Conservation (phyloP, 1,139 yeast genomes). For the Yamadazyma atlantica region DNA sequence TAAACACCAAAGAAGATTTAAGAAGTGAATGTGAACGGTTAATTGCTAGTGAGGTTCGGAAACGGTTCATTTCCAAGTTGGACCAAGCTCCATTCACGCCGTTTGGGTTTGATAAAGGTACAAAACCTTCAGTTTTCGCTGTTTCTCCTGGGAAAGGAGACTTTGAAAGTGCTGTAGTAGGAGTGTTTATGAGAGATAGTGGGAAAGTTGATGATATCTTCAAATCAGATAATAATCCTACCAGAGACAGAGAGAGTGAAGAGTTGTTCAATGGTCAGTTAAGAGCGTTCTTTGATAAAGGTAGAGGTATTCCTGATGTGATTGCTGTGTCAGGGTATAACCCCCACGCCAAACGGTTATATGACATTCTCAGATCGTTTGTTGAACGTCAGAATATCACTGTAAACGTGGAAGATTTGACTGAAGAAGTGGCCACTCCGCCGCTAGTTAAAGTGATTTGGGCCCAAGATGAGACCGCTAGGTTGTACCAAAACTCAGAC, state of each 20-base stretch:
- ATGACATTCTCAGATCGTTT: slow-evolving; percentile 56
- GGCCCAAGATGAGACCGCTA: slow-evolving; percentile 93
- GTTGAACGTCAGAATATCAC: slow-evolving; percentile 56
- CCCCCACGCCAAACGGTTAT: slow-evolving; percentile 65
- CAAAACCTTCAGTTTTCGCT: slow-evolving; percentile 81
- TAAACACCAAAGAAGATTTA: slow-evolving; percentile 81
- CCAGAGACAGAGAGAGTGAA: slow-evolving; percentile 50
- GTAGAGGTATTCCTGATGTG: slow-evolving; percentile 68
- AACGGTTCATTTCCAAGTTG: slow-evolving; percentile 63
- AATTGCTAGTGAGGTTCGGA: slow-evolving; percentile 69
- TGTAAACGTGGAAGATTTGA: slow-evolving; percentile 51
- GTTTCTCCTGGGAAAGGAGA: slow-evolving; percentile 86
- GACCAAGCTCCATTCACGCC: slow-evolving; percentile 96
- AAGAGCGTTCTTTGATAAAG: slow-evolving; percentile 42
- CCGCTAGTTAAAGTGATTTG: slow-evolving; percentile 63
- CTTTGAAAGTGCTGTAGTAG: slow-evolving; percentile 83
- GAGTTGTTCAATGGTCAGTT: slow-evolving; percentile 57
- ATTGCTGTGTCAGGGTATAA: slow-evolving; percentile 88
- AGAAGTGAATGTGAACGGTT: slow-evolving; percentile 75
- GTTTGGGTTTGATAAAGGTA: slow-evolving; percentile 70
- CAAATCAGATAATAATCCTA: slow-evolving; percentile 78
- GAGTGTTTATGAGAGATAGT: slow-evolving; percentile 72
- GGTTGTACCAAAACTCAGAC: slow-evolving; percentile 78
- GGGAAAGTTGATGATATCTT: slow-evolving; percentile 76
- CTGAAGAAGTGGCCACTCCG: slow-evolving; percentile 33